Evolutionary conservation across 805 yeast genomes (phyloP).

Genomic region (Debaryomyces hansenii): DNA sequence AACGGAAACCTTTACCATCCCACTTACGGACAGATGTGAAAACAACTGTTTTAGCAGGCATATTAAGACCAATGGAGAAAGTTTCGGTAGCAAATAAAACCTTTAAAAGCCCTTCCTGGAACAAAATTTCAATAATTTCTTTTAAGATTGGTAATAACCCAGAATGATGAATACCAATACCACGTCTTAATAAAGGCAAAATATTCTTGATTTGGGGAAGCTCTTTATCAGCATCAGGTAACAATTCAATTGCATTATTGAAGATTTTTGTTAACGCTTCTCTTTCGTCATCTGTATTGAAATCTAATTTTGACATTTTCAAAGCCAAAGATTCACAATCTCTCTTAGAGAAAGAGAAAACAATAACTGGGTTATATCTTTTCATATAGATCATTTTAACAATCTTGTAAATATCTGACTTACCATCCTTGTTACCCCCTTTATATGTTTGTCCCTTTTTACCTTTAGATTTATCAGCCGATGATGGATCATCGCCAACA

Average conservation of each 20-base stretch:
- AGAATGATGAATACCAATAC: constrained; percentile 98
- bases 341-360: constrained; percentile 94
- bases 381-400: constrained; percentile 98
- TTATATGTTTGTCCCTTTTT: constrained; percentile 80
- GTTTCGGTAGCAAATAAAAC: constrained; percentile 98
- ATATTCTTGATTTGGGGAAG: constrained; percentile 93
- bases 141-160: constrained; percentile 91
- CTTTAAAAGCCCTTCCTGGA: constrained; percentile 94
- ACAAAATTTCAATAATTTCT: constrained; percentile 92
- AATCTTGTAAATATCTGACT: constrained; percentile 90
- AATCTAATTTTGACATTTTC: constrained; percentile 94
- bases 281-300: constrained; percentile 91
- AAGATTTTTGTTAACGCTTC: constrained; percentile 87
- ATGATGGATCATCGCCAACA: constrained; percentile 79
- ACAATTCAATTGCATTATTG: constrained; percentile 80
- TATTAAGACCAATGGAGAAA: constrained; percentile 94
- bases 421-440: constrained; percentile 77
- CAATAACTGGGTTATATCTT: constrained; percentile 96
- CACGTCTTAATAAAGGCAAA: constrained; percentile 84
- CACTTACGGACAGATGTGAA: constrained; percentile 96
- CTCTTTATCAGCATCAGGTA: constrained; percentile 89
- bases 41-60: constrained; percentile 99
- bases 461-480: constrained; percentile 58
- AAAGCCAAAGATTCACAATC: constrained; percentile 94
- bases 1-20: constrained; percentile 97